Evolutionary conservation across 2,329 filamentous ascomycete species (phyloP), one percentile per base, ranked within the genome.

Genomic region (Neocatenulostroma microsporum): DNA sequence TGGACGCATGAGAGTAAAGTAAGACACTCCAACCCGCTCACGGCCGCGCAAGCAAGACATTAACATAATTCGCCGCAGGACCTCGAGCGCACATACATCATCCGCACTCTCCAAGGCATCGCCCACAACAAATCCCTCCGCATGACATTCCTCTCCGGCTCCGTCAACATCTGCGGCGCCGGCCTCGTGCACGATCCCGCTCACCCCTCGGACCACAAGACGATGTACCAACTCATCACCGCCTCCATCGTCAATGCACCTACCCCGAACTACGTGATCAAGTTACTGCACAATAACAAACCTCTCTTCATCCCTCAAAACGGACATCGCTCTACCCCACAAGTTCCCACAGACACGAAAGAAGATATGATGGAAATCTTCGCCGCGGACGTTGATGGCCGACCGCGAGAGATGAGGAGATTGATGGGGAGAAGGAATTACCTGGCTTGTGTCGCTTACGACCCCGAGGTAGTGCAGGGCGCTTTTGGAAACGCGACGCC

Each of bases 331-430:
- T 74, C 69, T 41, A 72, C 73, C 1, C 49, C 28, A 37, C 36
- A 17, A 30, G 29, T 76, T 47, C 80, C 82, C 1, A 82, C 80
- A 2, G 91, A 98, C 60, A 98, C 91, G 31, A 96, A 98, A 63
- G 91, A 98, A 62, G 91, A 98, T 64, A 98, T 98, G 91, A 94
- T 98, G 84, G 91, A 98, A 68, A 93, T 98, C 49, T 98, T 98
- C 73, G 86, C 91, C 54, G 84, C 82, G 6, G 91, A 98, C 52
- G 86, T 91, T 12, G 85, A 81, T 36, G 89, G 91, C n/a, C 70
- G 77, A 23, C 70, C 79, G 1, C 74, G 88, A 30, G 89, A 95
- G 61, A 72, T 88, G 56, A 88, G 88, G 66, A 84, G 89, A 55
- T 74, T 98, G 34, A 98, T 98, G 87, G 86, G 82, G 1, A 72